A percentile compares a stretch with the other conserved stretches of the same genome.
Evolutionary conservation across 805 yeast species (phyloP).

Genomic region (Jamesozyma piceae): DNA sequence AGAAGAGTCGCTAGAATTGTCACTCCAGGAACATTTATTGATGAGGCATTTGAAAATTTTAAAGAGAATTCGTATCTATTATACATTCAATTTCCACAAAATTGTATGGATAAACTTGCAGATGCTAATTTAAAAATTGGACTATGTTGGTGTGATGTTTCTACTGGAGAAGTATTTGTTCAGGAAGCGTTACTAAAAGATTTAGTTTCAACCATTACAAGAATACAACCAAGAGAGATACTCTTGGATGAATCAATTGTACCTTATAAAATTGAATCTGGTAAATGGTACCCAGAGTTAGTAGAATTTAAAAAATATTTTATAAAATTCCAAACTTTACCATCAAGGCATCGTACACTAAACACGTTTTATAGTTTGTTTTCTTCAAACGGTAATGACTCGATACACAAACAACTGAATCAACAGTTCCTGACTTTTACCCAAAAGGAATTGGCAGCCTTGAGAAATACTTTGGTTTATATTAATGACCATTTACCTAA

Average conservation of each 20-base stretch:
- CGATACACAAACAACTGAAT: constrained; percentile 20
- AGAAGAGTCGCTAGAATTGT: constrained; percentile 72
- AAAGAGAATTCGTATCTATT: constrained; percentile 62
- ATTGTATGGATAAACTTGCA: constrained; percentile 33
- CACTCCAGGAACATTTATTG: constrained; percentile 88
- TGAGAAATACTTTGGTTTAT: constrained; percentile 57
- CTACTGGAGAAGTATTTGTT: constrained; percentile 69
- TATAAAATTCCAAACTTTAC: constrained; percentile 41
- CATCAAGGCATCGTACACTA: constrained; percentile 34
- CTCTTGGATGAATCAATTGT: constrained; percentile 44
- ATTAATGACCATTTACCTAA: constrained; percentile 66
- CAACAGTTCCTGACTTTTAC: constrained; percentile 26
- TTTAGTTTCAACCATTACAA: constrained; percentile 58
- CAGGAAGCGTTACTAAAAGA: constrained; percentile 54
- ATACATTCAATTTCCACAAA: constrained; percentile 52
- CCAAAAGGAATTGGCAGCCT: constrained; percentile 47
- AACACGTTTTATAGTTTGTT: constrained; percentile 35
- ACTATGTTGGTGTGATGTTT: constrained; percentile 79
- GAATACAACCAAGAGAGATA: constrained; percentile 77
- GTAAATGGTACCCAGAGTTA: constrained; percentile 48
- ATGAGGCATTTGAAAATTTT: constrained; percentile 71
- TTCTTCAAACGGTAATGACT: constrained; percentile 15
- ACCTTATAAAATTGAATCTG: constrained; percentile 33
- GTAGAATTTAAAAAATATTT: constrained; percentile 52
- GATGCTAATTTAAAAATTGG: constrained; percentile 44